Conservation (phyloP, 768 basidiomycete genomes). For the Panaeolus cyanescens region DNA sequence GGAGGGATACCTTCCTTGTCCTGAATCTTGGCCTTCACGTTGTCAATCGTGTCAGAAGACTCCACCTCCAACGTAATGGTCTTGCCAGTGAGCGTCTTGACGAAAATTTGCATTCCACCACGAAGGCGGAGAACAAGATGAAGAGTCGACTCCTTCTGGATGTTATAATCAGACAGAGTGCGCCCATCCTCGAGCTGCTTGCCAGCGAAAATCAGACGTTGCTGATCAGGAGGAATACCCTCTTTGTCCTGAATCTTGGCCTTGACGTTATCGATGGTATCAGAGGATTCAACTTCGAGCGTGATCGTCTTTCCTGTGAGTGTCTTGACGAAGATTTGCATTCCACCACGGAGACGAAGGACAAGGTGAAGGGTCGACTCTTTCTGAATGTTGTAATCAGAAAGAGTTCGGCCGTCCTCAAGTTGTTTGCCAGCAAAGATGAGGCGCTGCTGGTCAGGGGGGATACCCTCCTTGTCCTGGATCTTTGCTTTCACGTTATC, state of each 20-base stretch:
- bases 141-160: constrained; percentile 40
- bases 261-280: constrained; percentile 32
- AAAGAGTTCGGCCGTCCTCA: constrained; percentile 39
- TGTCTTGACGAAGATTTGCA: constrained; percentile 70
- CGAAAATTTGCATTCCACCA: constrained; percentile 42
- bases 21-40: constrained; percentile 74
- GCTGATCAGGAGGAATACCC: constrained; percentile 32
- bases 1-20: constrained; percentile 65
- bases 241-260: constrained; percentile 53
- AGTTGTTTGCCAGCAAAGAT: constrained; percentile 65
- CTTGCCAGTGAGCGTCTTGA: constrained; percentile 52
- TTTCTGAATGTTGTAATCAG: constrained; percentile 72
- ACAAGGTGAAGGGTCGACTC: constrained; percentile 65
- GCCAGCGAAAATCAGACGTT: constrained; percentile 32
- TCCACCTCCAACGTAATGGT: constrained; percentile 77
- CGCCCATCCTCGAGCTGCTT: constrained; percentile 36
- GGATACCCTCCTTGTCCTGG: constrained; percentile 73
- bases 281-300: constrained; percentile 29
- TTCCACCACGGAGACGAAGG: constrained; percentile 35
- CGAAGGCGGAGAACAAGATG: constrained; percentile 37
- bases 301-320: constrained; percentile 80
- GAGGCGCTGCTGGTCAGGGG: constrained; percentile 51
- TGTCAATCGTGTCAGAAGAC: constrained; percentile 74
- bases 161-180: constrained; percentile 51
- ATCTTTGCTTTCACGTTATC: constrained; percentile 79